Percentiles rank a stretch among this genome's conserved stretches.
These are phyloP conservation scores for Santalum album DNA, from an alignment of 164 flowering plant genomes.

Conservation along the genomic window DNA sequence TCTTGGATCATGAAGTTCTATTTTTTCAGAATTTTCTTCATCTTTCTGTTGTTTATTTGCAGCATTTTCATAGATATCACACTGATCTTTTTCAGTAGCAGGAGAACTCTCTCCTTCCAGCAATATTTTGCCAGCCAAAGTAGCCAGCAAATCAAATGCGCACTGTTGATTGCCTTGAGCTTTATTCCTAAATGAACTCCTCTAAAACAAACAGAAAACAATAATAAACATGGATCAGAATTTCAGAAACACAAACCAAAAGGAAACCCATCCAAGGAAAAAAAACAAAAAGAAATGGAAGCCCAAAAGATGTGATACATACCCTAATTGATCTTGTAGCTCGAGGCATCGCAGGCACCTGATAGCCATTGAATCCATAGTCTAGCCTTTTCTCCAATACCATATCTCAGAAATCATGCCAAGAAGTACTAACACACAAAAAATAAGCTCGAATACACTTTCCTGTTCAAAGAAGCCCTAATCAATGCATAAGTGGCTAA, in stretches of 20 bases:
- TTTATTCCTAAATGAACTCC: constrained; percentile 37
- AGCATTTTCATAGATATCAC: constrained; percentile 12
- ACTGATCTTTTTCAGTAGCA: constrained; percentile 20
- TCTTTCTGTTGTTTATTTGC: constrained; percentile 24
- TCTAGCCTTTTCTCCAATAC: constrained; percentile 77
- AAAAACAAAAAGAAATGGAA: neutral
- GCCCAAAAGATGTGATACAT: constrained; percentile 11
- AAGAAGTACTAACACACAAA: too few relatives aligned
- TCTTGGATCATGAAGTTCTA: constrained; percentile 38
- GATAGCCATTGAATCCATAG: constrained; percentile 78
- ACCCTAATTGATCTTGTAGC: constrained; percentile 93
- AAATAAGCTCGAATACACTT: constrained; percentile 8
- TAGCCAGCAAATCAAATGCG: constrained; percentile 90
- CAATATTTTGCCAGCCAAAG: constrained; percentile 77
- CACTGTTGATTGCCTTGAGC: constrained; percentile 38
- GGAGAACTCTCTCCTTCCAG: constrained; percentile 40
- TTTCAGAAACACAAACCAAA: neutral
- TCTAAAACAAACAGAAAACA: constrained; percentile 18
- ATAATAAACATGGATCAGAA: neutral
- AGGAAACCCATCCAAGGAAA: neutral
- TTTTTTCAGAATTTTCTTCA: constrained; percentile 27
- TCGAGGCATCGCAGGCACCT: constrained; percentile 66
- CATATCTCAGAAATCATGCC: constrained; percentile 53
- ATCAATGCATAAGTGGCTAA: neutral
- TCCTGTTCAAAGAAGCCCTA: neutral